Conservation (phyloP, 345 rosid species). For the Arabidopsis suecica region DNA sequence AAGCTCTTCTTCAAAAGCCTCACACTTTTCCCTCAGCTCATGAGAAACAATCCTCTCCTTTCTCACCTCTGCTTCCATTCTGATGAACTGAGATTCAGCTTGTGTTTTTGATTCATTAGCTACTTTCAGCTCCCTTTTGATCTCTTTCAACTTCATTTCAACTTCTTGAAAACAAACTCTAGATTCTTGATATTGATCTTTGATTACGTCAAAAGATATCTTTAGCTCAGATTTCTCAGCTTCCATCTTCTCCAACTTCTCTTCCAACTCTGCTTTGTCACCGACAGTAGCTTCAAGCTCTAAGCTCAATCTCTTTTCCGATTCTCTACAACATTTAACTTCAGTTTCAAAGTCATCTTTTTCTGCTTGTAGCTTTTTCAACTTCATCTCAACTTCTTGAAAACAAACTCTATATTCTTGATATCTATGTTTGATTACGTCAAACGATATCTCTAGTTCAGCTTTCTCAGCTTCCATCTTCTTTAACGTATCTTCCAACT, state of each 20-base stretch:
- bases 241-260: conserved; percentile 50
- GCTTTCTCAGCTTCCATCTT: conserved; percentile 49
- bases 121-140: conserved; percentile 51
- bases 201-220: conserved; percentile 51
- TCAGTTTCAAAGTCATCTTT: conserved; percentile 48
- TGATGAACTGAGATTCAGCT: conserved; percentile 58
- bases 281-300: conserved; percentile 52
- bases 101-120: conserved; percentile 55
- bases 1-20: conserved; percentile 61
- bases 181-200: conserved; percentile 49
- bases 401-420: conserved; percentile 34
- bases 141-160: conserved; percentile 53
- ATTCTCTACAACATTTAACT: conserved; percentile 45
- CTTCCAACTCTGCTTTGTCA: conserved; percentile 50
- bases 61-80: conserved; percentile 58
- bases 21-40: conserved; percentile 57
- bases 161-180: conserved; percentile 56
- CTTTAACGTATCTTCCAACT: conserved; percentile 49
- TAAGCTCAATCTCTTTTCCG: conserved; percentile 47
- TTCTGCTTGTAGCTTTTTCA: conserved; percentile 49
- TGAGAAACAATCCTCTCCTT: conserved; percentile 60
- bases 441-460: conserved; percentile 24
- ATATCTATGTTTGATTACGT: not conserved
- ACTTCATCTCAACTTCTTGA: conserved; percentile 25
- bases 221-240: conserved; percentile 61